These are phyloP conservation scores for Trichophyton benhamiae DNA, from an alignment of 2,329 filamentous ascomycete species.

Conservation along the genomic window DNA sequence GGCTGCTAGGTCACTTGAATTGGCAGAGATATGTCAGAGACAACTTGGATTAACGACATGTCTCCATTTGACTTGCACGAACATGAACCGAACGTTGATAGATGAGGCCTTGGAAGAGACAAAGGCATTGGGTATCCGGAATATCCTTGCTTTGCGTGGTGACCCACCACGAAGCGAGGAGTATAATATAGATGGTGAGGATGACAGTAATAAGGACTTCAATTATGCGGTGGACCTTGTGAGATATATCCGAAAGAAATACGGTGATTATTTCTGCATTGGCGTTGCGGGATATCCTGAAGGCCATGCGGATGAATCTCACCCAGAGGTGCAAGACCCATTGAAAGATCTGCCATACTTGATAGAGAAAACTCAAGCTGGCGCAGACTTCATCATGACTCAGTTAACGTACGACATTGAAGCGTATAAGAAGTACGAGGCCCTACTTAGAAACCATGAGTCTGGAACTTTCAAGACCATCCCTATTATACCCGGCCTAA, in stretches of 20 bases:
- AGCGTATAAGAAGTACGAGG: constrained; percentile 72
- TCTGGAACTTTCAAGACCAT: constrained; percentile 77
- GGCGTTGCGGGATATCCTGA: constrained; percentile 93
- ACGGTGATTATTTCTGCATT: constrained; percentile 92
- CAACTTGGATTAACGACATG: constrained; percentile 89
- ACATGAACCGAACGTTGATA: constrained; percentile 78
- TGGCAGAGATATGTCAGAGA: constrained; percentile 89
- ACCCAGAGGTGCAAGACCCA: constrained; percentile 62
- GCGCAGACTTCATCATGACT: constrained; percentile 97
- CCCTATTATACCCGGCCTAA: constrained; percentile 84
- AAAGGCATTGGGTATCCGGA: constrained; percentile 78
- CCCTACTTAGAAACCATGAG: constrained; percentile 60
- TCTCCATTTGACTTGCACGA: constrained; percentile 91
- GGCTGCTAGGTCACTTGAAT: constrained; percentile 75
- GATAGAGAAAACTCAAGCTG: constrained; percentile 79
- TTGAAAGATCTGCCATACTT: constrained; percentile 67
- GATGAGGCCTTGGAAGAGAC: constrained; percentile 85
- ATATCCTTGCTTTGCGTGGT: constrained; percentile 82
- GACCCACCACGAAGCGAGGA: constrained; percentile 84
- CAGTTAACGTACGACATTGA: constrained; percentile 89
- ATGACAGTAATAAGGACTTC: constrained; percentile 62
- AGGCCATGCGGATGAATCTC: constrained; percentile 81
- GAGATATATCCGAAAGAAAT: constrained; percentile 68
- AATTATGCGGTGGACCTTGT: constrained; percentile 83
- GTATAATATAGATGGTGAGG: constrained; percentile 55